Conservation (phyloP, 441 rosid genomes). For the Populus hybrid region DNA sequence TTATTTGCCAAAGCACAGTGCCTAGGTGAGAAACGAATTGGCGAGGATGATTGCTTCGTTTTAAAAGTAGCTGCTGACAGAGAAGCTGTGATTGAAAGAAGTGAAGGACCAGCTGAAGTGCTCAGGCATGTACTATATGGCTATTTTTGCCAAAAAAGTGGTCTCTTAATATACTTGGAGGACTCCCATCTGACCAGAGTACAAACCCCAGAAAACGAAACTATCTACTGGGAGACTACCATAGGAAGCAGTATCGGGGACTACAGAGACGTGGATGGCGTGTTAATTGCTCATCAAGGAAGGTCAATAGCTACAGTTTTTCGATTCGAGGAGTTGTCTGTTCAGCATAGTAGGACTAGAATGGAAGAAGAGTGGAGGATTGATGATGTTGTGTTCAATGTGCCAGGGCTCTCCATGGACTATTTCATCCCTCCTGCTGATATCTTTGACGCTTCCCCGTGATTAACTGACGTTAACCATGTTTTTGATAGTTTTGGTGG, state of each 20-base stretch:
- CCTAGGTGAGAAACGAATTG: conserved; percentile 71
- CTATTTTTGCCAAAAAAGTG: conserved; percentile 85
- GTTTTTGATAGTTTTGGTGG: conserved; percentile 23
- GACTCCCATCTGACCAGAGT: conserved; percentile 91
- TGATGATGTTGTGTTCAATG: conserved; percentile 87
- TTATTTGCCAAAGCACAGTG: conserved; percentile 76
- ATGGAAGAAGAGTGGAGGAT: conserved; percentile 94
- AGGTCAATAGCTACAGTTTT: conserved; percentile 84
- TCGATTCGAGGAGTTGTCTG: conserved; percentile 67
- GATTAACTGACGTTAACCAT: conserved; percentile 6
- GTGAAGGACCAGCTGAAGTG: conserved; percentile 82
- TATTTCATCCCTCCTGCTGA: conserved; percentile 91
- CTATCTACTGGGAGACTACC: conserved; percentile 87
- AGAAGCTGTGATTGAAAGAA: conserved; percentile 62
- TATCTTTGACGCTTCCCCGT: conserved; percentile 41
- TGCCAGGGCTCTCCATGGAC: conserved; percentile 75
- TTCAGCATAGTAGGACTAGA: conserved; percentile 66
- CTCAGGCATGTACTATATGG: conserved; percentile 84
- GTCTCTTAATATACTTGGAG: conserved; percentile 69
- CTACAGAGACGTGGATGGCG: conserved; percentile 84
- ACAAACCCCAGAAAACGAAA: conserved; percentile 48
- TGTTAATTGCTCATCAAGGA: conserved; percentile 72
- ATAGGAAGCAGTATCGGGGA: conserved; percentile 84
- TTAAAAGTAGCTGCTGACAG: conserved; percentile 71
- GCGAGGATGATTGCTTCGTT: conserved; percentile 78